Evolutionary conservation across 2,329 filamentous ascomycete species (phyloP), one percentile per base, ranked within the genome.

Genomic region (Neofusicoccum sp.): DNA sequence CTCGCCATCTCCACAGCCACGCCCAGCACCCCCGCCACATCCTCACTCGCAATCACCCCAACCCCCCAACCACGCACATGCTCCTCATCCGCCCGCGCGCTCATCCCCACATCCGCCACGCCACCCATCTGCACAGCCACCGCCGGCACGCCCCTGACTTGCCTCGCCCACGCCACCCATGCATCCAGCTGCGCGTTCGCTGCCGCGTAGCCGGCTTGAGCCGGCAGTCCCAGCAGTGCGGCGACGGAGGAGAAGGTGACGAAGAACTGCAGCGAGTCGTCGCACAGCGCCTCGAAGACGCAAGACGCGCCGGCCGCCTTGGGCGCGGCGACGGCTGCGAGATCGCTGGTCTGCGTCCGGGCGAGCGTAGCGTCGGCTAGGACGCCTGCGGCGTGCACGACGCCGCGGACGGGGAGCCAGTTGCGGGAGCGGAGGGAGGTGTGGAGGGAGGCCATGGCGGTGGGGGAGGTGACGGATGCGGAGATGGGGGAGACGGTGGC

Each of bases 171-270:
- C 14, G 41, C 41, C 16, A 63, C 61, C 16, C 66, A 45, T 4
- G 75, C 69, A 37, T 81, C 76, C n/a, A 82, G 71, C 72, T 80
- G 84, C 44, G 77, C 77, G 67, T 84, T 84, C 33, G 78, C 82
- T 0, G 81, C 79, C 1, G 80, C 76, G 68, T 87, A 87, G 3
- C 83, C 81, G 3, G 82, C 81, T 65, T 86, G 83, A 0, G 81
- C 81, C 48, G 69, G 65, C 70, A 82, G 81, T 76, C 76, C 83
- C 12, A 85, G 75, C 14, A 83, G 79, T 2, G 81, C 80, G 0
- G 80, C 78, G 2, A 82, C 83, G 0, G 84, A 85, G 16, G 84
- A 79, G 65, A 70, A 71, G 28, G 76, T 63, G 37, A 80, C 63
- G 71, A 86, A 86, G 73, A 86, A 85, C 69, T 77, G 75, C 4